Conservation (phyloP, 2,329 filamentous ascomycete species). For the Fusarium nisikadoi region DNA sequence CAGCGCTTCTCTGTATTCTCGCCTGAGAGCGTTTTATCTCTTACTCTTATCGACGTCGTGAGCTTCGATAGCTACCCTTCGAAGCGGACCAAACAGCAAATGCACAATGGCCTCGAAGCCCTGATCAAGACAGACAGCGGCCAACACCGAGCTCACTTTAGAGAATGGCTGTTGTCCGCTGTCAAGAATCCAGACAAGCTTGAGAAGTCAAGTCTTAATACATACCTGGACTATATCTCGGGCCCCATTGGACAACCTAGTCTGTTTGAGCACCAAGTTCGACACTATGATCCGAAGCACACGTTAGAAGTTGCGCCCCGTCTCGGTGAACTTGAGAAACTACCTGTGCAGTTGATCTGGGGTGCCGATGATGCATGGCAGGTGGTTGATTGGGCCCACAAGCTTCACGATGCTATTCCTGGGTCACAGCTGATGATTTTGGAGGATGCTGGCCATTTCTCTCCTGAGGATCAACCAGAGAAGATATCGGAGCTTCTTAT, state of each 20-base stretch:
- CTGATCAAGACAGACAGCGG: slow-evolving; percentile 39
- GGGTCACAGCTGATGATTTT: slow-evolving; percentile 44
- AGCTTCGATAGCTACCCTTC: slow-evolving; percentile 51
- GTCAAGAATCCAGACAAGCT: slow-evolving; percentile 36
- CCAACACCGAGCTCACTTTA: slow-evolving; percentile 43
- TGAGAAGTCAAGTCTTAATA: slow-evolving; percentile 35
- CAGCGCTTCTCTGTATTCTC: slow-evolving; percentile 45
- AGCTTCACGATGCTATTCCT: slow-evolving; percentile 45
- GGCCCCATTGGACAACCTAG: slow-evolving; percentile 48
- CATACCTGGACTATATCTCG: slow-evolving; percentile 47
- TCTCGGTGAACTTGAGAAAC: slow-evolving; percentile 37
- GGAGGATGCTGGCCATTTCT: slow-evolving; percentile 47
- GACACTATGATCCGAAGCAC: slow-evolving; percentile 49
- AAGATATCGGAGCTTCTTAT: slow-evolving; percentile 28
- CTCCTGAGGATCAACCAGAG: slow-evolving; percentile 45
- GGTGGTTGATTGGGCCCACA: slow-evolving; percentile 47
- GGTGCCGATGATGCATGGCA: slow-evolving; percentile 48
- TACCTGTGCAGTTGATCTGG: slow-evolving; percentile 48
- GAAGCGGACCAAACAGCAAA: slow-evolving; percentile 45
- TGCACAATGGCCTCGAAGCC: slow-evolving; percentile 44
- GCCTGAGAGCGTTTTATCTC: slow-evolving; percentile 34
- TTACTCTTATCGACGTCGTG: slow-evolving; percentile 48
- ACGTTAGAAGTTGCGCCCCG: slow-evolving; percentile 45
- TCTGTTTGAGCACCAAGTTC: slow-evolving; percentile 49
- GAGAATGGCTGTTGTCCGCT: slow-evolving; percentile 42